These are phyloP conservation scores for Caryopteris hybrid DNA, from an alignment of 305 asterid species.

Conservation along the genomic window DNA sequence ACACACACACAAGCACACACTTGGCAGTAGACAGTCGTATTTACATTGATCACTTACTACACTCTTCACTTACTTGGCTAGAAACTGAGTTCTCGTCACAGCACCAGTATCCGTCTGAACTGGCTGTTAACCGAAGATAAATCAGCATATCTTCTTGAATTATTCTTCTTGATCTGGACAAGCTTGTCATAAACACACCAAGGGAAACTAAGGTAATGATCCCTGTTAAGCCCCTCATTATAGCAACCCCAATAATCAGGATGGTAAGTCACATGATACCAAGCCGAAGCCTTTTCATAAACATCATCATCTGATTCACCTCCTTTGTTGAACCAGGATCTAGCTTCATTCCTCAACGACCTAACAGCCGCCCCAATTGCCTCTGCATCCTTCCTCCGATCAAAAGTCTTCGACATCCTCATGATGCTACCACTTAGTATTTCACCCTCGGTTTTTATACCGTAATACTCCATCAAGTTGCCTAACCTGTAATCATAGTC, in stretches of 20 bases:
- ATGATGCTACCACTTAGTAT: slow-evolving; percentile 70
- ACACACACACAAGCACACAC: too few species aligned
- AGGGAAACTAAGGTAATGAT: slow-evolving; percentile 79
- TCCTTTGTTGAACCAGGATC: slow-evolving; percentile 63
- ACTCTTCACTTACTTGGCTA: not conserved
- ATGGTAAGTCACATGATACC: slow-evolving; percentile 88
- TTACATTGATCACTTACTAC: not conserved
- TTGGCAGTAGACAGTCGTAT: not conserved
- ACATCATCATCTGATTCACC: slow-evolving; percentile 38
- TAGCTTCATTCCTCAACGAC: slow-evolving; percentile 71
- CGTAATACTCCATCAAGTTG: slow-evolving; percentile 79
- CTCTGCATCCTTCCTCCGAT: slow-evolving; percentile 69
- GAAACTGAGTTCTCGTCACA: slow-evolving; percentile 16
- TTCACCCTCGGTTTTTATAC: slow-evolving; percentile 83
- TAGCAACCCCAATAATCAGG: slow-evolving; percentile 65
- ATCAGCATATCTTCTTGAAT: slow-evolving; percentile 12
- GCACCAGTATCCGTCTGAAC: slow-evolving; percentile 15
- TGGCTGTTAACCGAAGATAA: slow-evolving; percentile 20
- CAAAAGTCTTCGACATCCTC: slow-evolving; percentile 70
- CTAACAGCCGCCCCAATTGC: slow-evolving; percentile 63
- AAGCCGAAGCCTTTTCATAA: slow-evolving; percentile 87
- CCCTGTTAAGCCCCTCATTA: slow-evolving; percentile 63
- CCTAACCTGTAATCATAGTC: slow-evolving; percentile 82
- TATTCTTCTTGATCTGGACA: slow-evolving; percentile 62
- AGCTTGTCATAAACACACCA: slow-evolving; percentile 90